Base-by-base conservation (phyloP, 805 yeast genomes). In the Wickerhamiella azyma region DNA sequence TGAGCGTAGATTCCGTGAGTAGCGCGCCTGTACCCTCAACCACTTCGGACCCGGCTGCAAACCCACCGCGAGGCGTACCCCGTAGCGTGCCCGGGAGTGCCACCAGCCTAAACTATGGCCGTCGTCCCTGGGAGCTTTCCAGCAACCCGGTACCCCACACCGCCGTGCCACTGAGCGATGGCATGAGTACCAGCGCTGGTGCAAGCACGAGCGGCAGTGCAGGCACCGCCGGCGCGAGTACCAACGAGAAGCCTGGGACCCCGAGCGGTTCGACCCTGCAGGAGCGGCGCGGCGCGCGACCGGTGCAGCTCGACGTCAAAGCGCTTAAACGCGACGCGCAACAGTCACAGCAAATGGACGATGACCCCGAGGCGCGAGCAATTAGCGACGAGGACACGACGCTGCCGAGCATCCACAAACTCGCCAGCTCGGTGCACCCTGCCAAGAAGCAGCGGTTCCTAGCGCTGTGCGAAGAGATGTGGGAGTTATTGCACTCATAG, bases 381-480 rank as follows among this genome's bases (percentile, higher is more conserved):
- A 48, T 45, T 5, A 52, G 40, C 26, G 54, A 48, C 38, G 54
- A 51, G 26, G 28, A 19, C 13, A 37, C 35, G 6, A 14, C 32
- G 16, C 13, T 35, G 28, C 40, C 35, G 28, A 16, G 36, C n/a
- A 36, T 26, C 30, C 45, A 36, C 29, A 37, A 35, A 18, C 29
- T 30, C 36, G 14, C 33, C 28, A 14, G 14, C 17, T 26, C 40
- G 18, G 30, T 37, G 35, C 28, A 33, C 26, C 30, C 30, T 17
- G 33, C n/a, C 41, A 51, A 51, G 46, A 55, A 55, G 52, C 52
- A 36, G 39, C 47, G 53, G 32, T 62, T 59, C 48, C 35, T 61
- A 48, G 52, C 52, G 41, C 48, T 62, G 37, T 61, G 66, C 44
- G 49, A 55, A 2, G 59, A 62, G 42, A 45, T 56, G 52, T 62